Evolutionary conservation across 2,329 filamentous ascomycete species (phyloP).

Genomic region (Metarhizium anisopliae): DNA sequence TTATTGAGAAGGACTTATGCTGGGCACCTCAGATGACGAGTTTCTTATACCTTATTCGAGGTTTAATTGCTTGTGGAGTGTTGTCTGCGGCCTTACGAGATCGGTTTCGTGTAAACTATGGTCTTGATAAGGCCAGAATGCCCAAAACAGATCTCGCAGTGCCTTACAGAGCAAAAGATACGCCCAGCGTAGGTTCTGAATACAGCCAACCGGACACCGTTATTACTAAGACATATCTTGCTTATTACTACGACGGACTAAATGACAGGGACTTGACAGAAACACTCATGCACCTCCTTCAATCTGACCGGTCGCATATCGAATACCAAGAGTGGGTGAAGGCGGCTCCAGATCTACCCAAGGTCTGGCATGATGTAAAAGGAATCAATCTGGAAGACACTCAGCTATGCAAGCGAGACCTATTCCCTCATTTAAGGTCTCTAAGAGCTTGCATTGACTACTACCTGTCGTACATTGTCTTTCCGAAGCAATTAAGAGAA

Average conservation of each 20-base stretch:
- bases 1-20: neutral
- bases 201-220: slow-evolving; percentile 60
- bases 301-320: slow-evolving; percentile 38
- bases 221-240: slow-evolving; percentile 55
- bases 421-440: slow-evolving; percentile 44
- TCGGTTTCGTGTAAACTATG: no score
- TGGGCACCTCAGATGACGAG: no score
- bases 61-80: no score
- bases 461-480: slow-evolving; percentile 47
- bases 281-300: slow-evolving; percentile 23
- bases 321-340: slow-evolving; percentile 39
- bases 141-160: no score
- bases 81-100: no score
- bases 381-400: slow-evolving; percentile 50
- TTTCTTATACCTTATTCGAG: no score
- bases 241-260: slow-evolving; percentile 58
- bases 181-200: slow-evolving; percentile 41
- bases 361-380: slow-evolving; percentile 27
- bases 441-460: slow-evolving; percentile 50
- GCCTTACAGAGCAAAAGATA: slow-evolving; percentile 38
- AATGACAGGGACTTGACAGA: slow-evolving; percentile 40
- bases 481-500: slow-evolving; percentile 51
- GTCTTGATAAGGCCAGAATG: no score
- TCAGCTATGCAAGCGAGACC: slow-evolving; percentile 29
- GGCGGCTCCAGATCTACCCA: slow-evolving; percentile 25